These are phyloP conservation scores for Aspergillus ochraceoroseus DNA, from an alignment of 2,329 filamentous ascomycete genomes.

Conservation along the genomic window DNA sequence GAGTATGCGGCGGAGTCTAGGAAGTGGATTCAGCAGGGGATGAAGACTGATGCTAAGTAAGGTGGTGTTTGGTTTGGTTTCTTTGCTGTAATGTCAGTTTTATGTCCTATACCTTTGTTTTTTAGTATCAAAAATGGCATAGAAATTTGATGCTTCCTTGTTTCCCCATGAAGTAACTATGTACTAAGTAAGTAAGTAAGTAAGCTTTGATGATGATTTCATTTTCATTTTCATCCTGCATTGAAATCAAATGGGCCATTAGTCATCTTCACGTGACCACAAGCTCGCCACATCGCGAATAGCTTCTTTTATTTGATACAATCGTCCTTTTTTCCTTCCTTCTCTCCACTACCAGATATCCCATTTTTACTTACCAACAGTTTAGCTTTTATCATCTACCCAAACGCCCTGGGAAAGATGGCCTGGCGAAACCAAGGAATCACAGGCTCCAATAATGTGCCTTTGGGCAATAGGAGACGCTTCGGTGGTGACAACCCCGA, in stretches of 20 bases:
- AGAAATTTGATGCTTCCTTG: too few species aligned
- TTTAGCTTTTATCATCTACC: conserved; percentile 10
- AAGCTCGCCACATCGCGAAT: conserved; percentile 13
- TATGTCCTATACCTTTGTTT: too few species aligned
- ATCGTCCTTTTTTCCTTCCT: not conserved
- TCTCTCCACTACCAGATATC: not conserved
- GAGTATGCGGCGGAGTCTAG: conserved; percentile 50
- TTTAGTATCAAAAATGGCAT: too few species aligned
- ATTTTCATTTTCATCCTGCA: too few species aligned
- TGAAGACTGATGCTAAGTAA: conserved; percentile 57
- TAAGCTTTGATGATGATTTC: too few species aligned
- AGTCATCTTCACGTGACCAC: conserved; percentile 16
- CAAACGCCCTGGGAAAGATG: conserved; percentile 41
- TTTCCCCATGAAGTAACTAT: too few species aligned
- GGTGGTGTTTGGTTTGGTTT: not conserved
- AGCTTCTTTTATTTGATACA: not conserved
- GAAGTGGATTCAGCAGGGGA: conserved; percentile 63
- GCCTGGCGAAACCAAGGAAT: conserved; percentile 71
- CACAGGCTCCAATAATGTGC: conserved; percentile 97
- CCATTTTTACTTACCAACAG: conserved; percentile 9
- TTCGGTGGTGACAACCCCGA: conserved; percentile 63
- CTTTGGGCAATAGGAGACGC: conserved; percentile 77
- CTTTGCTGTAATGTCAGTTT: not conserved
- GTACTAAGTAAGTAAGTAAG: too few species aligned
- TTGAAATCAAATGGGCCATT: conserved; percentile 3